phyloP scores from a whole-genome alignment of 164 flowering plant species.

The Sextonia rubra region DNA sequence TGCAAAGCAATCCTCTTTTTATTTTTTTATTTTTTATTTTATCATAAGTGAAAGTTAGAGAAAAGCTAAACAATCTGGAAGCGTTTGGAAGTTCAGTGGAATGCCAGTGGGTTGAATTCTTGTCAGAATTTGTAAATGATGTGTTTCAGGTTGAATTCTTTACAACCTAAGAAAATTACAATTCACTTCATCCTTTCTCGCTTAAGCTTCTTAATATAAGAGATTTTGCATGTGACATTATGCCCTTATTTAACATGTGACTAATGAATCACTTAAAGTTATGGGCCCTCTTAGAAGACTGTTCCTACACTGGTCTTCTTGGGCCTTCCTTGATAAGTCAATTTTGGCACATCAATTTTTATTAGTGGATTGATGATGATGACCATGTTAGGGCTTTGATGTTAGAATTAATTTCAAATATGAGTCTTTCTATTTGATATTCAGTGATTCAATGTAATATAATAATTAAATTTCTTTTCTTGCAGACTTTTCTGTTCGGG shows the following conservation, averaged over 20 bases:
- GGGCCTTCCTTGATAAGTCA: neutral
- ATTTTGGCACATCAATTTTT: no score
- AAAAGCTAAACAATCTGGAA: no score
- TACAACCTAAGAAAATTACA: no score
- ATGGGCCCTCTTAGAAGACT: neutral
- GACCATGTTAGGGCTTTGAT: neutral
- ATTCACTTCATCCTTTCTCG: neutral
- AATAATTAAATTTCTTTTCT: neutral
- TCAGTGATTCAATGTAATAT: neutral
- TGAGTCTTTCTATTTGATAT: neutral
- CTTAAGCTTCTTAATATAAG: no score
- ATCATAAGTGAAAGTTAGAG: no score
- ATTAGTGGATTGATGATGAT: neutral
- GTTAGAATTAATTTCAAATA: no score
- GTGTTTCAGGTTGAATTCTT: no score
- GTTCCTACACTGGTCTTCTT: neutral
- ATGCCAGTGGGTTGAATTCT: no score
- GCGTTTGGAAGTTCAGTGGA: no score
- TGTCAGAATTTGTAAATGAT: no score
- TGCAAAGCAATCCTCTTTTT: no score
- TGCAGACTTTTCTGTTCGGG: slow-evolving; percentile 49
- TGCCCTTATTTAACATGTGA: neutral
- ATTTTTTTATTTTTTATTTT: no score
- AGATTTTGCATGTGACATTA: neutral
- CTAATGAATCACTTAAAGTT: neutral